Conservation (phyloP, 129 eudicot genomes). For the Flaveria trinervia region DNA sequence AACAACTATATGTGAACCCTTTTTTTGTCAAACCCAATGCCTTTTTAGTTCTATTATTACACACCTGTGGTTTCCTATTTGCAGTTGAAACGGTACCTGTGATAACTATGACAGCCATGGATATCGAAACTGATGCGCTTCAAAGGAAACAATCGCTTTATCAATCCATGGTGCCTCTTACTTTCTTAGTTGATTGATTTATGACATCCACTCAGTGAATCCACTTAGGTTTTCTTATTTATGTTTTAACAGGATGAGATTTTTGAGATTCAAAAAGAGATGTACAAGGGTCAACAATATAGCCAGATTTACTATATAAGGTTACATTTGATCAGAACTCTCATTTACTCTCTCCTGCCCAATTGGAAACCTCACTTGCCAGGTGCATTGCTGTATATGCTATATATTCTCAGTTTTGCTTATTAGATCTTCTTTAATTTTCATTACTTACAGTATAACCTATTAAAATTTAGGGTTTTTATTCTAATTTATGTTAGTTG, state of each 20-base stretch:
- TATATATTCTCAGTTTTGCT: background rate
- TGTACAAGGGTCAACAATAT: constrained; percentile 91
- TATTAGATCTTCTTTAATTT: background rate
- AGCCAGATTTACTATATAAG: constrained; percentile 87
- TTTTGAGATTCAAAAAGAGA: constrained; percentile 75
- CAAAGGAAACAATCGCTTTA: constrained; percentile 65
- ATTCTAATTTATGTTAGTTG: background rate
- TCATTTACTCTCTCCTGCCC: constrained; percentile 82
- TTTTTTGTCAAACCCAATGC: background rate
- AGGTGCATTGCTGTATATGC: constrained; percentile 39
- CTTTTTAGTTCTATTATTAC: background rate
- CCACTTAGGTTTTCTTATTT: background rate
- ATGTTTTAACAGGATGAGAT: constrained; percentile 50
- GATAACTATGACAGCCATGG: constrained; percentile 68
- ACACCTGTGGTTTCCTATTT: background rate
- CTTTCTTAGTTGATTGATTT: background rate
- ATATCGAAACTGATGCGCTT: constrained; percentile 47
- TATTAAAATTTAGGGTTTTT: background rate
- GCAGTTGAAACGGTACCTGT: constrained; percentile 30
- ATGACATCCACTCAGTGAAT: background rate
- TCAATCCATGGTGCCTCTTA: constrained; percentile 49
- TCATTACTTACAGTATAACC: too few species aligned
- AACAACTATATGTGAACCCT: too few species aligned
- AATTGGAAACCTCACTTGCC: constrained; percentile 92
- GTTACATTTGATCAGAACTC: constrained; percentile 77